Evolutionary conservation across 176 grass and related monocot species (phyloP).

Genomic region (Metroxylon sagu): DNA sequence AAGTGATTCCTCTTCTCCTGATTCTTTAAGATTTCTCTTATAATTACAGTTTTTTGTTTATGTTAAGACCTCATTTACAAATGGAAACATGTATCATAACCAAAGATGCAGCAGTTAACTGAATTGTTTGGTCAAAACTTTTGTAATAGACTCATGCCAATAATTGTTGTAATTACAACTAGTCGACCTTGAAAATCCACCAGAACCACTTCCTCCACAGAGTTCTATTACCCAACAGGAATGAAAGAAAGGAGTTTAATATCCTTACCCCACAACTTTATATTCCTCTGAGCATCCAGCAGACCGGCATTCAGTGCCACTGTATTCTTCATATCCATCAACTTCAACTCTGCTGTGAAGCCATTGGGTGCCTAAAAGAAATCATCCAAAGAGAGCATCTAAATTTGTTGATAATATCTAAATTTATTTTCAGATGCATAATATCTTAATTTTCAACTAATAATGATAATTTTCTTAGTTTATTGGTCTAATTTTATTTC

Average conservation of each 20-base stretch:
- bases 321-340: conserved; percentile 92
- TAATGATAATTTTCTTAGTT: too few relatives aligned
- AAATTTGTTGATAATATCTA: too few relatives aligned
- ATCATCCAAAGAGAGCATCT: conserved; percentile 2
- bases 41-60: conserved; percentile 3
- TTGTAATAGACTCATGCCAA: too few relatives aligned
- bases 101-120: too few relatives aligned
- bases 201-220: not conserved
- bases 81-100: too few relatives aligned
- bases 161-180: too few relatives aligned
- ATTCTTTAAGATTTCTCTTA: conserved; percentile 69
- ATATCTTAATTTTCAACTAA: too few relatives aligned
- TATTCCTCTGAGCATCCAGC: conserved; percentile 96
- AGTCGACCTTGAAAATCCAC: not conserved
- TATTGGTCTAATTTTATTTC: too few relatives aligned
- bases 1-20: conserved; percentile 71
- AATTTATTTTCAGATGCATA: too few relatives aligned
- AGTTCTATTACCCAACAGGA: not conserved
- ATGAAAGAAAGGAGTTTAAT: not conserved
- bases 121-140: too few relatives aligned
- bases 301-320: conserved; percentile 78
- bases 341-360: conserved; percentile 86
- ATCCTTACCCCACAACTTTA: conserved; percentile 46
- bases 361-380: conserved; percentile 67
- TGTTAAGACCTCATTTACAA: too few relatives aligned